These are phyloP conservation scores for Passiflora organensis DNA, from an alignment of 345 rosid species.

Conservation along the genomic window DNA sequence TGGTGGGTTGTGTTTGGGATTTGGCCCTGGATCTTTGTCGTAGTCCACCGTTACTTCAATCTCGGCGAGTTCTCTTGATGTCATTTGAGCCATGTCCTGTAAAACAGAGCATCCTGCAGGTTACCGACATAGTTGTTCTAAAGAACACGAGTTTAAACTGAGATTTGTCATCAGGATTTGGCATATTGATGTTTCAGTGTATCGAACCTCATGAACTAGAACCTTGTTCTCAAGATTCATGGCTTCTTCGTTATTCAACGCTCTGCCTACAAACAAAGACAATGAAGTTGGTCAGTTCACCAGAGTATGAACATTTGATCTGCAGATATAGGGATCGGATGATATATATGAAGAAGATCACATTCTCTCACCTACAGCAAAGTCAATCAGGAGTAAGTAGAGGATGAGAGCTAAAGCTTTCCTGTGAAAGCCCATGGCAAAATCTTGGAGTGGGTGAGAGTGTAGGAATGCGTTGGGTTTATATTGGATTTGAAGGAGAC, in stretches of 20 bases:
- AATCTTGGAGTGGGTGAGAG: too few relatives aligned
- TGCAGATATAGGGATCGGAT: too few relatives aligned
- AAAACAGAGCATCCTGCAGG: not conserved
- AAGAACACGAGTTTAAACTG: too few relatives aligned
- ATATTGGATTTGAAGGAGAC: conserved; percentile 20
- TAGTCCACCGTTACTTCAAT: conserved; percentile 4
- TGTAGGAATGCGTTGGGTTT: conserved; percentile 20
- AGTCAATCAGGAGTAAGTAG: conserved; percentile 13
- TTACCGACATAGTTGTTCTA: not conserved
- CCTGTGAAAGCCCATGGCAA: conserved; percentile 15
- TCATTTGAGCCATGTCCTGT: not conserved
- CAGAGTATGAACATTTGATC: not conserved
- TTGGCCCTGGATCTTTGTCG: conserved; percentile 1
- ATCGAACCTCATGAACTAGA: conserved; percentile 17
- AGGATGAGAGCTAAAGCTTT: conserved; percentile 20
- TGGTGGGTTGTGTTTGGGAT: conserved; percentile 9
- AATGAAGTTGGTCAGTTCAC: not conserved
- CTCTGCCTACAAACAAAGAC: conserved; percentile 12
- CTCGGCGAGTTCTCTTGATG: conserved; percentile 9
- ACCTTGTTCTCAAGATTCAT: conserved; percentile 2
- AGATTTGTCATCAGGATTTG: too few relatives aligned
- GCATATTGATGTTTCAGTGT: too few relatives aligned
- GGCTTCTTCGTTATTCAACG: conserved; percentile 3
- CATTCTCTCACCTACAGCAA: conserved; percentile 21
- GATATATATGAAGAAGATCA: not conserved